Evolutionary conservation across 1,284 basidiomycete species (phyloP).

Genomic region (Sporisorium reilianum): DNA sequence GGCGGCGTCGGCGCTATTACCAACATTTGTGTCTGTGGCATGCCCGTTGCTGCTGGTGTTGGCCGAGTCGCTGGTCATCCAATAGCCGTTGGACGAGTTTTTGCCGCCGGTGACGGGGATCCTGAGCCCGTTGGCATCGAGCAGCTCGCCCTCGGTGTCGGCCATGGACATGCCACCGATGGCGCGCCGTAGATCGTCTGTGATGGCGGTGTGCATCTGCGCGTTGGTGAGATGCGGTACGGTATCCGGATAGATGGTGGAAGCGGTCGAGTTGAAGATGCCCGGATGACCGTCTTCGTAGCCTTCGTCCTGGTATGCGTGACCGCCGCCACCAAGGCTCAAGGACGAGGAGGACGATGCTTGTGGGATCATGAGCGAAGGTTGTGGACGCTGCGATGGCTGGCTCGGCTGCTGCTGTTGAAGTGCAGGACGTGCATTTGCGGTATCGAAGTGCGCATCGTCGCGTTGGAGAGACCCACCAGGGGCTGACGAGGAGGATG

Average conservation of each 20-base stretch:
- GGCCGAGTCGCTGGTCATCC: constrained; percentile 28
- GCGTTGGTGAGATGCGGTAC: constrained; percentile 53
- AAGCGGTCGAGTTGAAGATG: constrained; percentile 30
- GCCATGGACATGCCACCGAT: constrained; percentile 56
- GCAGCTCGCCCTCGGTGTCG: constrained; percentile 42
- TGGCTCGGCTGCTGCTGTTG: constrained; percentile 17
- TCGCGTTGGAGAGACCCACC: constrained; percentile 20
- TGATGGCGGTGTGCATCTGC: constrained; percentile 54
- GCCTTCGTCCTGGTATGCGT: constrained; percentile 45
- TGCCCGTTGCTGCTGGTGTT: constrained; percentile 12
- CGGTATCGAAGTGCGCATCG: constrained; percentile 16
- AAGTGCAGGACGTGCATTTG: constrained; percentile 10
- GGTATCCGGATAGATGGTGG: constrained; percentile 60
- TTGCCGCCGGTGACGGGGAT: constrained; percentile 42
- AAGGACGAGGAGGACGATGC: constrained; percentile 29
- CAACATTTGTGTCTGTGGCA: background rate
- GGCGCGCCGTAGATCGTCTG: constrained; percentile 61
- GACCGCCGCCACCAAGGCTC: constrained; percentile 12
- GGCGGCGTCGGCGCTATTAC: background rate
- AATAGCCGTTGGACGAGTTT: constrained; percentile 43
- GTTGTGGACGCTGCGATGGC: constrained; percentile 30
- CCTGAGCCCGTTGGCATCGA: constrained; percentile 40
- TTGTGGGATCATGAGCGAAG: constrained; percentile 40
- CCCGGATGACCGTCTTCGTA: constrained; percentile 53
- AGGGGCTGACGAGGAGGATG: constrained; percentile 44